Evolutionary conservation across 306 rosid genomes (phyloP).

Genomic region (Casuarina equisetifolia): DNA sequence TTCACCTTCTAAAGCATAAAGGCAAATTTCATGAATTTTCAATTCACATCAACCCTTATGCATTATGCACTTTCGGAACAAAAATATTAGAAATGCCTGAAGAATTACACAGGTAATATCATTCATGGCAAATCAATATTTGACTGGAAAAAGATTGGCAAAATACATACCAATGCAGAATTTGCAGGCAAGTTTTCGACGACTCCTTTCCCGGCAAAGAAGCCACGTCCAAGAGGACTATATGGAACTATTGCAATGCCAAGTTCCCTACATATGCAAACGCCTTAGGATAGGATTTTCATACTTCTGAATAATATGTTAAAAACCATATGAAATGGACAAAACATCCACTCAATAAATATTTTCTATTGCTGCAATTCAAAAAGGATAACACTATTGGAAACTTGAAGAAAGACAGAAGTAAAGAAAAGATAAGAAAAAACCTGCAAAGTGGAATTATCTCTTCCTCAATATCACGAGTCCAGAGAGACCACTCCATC

Average conservation of each 20-base stretch:
- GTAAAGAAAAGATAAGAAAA: background rate
- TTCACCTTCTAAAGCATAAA: no score
- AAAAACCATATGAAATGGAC: background rate
- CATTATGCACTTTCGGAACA: background rate
- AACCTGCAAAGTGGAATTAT: constrained; percentile 76
- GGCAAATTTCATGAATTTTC: background rate
- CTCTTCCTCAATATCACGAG: constrained; percentile 72
- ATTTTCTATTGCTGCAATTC: background rate
- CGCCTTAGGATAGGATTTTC: background rate
- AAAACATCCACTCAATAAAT: background rate
- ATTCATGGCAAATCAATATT: background rate
- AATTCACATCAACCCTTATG: background rate
- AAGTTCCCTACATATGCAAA: constrained; percentile 54
- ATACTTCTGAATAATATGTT: background rate
- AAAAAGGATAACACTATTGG: background rate
- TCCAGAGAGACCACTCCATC: constrained; percentile 82
- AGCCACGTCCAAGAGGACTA: constrained; percentile 84
- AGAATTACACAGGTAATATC: background rate
- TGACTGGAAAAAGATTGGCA: background rate
- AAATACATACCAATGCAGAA: constrained; percentile 44
- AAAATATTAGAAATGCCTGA: background rate
- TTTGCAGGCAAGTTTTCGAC: constrained; percentile 45
- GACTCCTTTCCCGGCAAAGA: constrained; percentile 73
- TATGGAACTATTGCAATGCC: constrained; percentile 81
- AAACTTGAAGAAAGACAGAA: background rate